phyloP scores from a whole-genome alignment of 2,329 filamentous ascomycete genomes.

The Zopfia rhizophila region DNA sequence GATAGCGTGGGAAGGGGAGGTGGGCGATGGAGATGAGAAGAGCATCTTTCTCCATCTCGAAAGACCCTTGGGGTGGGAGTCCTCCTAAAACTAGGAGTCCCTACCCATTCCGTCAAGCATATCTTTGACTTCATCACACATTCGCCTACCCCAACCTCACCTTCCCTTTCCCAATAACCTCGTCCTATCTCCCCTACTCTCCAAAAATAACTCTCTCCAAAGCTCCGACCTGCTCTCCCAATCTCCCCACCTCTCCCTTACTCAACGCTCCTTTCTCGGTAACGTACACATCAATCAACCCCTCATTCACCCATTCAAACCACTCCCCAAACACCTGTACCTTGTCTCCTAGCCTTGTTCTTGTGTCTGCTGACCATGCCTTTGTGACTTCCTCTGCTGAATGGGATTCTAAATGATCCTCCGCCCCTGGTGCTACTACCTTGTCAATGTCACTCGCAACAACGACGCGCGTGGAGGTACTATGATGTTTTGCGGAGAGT shows the following conservation, averaged over 20 bases:
- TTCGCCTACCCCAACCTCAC: too few species aligned
- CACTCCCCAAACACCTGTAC: conserved; percentile 52
- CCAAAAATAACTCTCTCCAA: conserved; percentile 35
- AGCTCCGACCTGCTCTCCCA: conserved; percentile 25
- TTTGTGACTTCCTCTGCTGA: conserved; percentile 59
- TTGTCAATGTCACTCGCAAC: conserved; percentile 71
- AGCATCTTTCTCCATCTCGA: background rate
- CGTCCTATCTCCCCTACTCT: background rate
- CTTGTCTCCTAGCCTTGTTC: conserved; percentile 23
- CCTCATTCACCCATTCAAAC: conserved; percentile 46
- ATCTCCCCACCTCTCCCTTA: conserved; percentile 23
- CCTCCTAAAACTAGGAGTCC: too few species aligned
- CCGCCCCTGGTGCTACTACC: conserved; percentile 54
- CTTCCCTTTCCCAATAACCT: too few species aligned
- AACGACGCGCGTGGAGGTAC: conserved; percentile 61
- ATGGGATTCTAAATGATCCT: conserved; percentile 51
- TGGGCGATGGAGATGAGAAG: background rate
- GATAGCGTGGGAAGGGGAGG: background rate
- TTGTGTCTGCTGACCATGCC: conserved; percentile 55
- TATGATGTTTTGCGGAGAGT: conserved; percentile 63
- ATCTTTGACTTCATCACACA: too few species aligned
- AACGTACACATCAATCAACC: conserved; percentile 42
- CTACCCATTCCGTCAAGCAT: too few species aligned
- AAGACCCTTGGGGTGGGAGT: too few species aligned
- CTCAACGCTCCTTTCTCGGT: conserved; percentile 38